Conservation (phyloP, 441 rosid genomes). For the Gossypium aridum region DNA sequence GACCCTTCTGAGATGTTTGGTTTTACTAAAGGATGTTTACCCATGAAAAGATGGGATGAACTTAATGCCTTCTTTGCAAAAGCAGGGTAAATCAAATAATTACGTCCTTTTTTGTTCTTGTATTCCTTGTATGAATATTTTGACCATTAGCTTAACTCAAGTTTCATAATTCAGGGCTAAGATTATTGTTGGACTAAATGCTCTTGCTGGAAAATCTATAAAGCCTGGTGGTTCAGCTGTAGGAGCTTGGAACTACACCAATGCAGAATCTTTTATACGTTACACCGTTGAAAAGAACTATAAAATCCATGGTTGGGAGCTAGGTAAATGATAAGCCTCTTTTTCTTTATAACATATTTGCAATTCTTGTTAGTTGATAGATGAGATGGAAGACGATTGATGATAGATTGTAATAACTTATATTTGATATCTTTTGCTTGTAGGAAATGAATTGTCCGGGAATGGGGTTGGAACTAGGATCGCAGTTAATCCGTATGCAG, state of each 20-base stretch:
- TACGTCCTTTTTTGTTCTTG: not conserved
- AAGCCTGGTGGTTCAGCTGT: constrained; percentile 39
- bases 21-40: constrained; percentile 70
- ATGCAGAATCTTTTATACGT: constrained; percentile 71
- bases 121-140: not conserved
- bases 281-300: constrained; percentile 56
- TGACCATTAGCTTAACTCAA: not conserved
- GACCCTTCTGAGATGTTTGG: constrained; percentile 63
- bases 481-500: constrained; percentile 65
- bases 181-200: constrained; percentile 82
- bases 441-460: constrained; percentile 88
- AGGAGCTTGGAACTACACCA: constrained; percentile 78
- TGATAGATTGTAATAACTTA: not conserved
- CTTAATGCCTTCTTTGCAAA: constrained; percentile 67
- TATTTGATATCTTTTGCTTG: not conserved
- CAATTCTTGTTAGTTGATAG: not conserved
- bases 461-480: constrained; percentile 72
- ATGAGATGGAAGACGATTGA: not conserved
- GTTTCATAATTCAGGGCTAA: constrained; percentile 45
- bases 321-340: constrained; percentile 41
- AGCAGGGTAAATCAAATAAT: constrained; percentile 41
- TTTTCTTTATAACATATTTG: not conserved
- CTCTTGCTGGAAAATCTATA: constrained; percentile 55
- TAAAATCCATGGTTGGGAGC: constrained; percentile 79
- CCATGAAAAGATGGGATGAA: constrained; percentile 80